Conservation (phyloP, 2,329 filamentous ascomycete species). For the Xylaria sp. region DNA sequence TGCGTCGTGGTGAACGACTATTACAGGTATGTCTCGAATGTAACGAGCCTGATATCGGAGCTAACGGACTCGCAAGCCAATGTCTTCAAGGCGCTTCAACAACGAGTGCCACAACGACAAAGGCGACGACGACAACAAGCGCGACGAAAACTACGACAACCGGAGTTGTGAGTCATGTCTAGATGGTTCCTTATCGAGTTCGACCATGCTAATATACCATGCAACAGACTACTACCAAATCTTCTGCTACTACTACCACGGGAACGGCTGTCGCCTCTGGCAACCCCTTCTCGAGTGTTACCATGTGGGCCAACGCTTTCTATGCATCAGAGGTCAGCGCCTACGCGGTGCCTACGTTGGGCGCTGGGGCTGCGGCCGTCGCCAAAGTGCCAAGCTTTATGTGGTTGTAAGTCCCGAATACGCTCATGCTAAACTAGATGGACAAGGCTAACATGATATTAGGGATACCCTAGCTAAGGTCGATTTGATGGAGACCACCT, state of each 20-base stretch:
- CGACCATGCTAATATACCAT: constrained; percentile 8
- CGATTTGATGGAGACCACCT: constrained; percentile 56
- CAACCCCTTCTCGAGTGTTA: constrained; percentile 64
- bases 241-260: constrained; percentile 45
- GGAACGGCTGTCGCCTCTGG: constrained; percentile 59
- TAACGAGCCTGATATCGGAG: not conserved
- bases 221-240: constrained; percentile 36
- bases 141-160: constrained; percentile 48
- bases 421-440: not conserved
- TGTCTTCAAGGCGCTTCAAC: constrained; percentile 38
- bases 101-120: constrained; percentile 24
- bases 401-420: constrained; percentile 56
- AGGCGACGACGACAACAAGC: constrained; percentile 38
- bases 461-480: constrained; percentile 63
- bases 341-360: constrained; percentile 70
- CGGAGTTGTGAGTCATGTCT: constrained; percentile 35
- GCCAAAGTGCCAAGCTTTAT: constrained; percentile 64
- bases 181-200: not conserved
- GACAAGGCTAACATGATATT: constrained; percentile 12
- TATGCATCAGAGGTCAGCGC: constrained; percentile 65
- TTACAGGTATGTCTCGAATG: constrained; percentile 37
- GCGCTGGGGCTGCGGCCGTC: constrained; percentile 62
- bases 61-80: constrained; percentile 30
- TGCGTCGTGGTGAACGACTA: constrained; percentile 47
- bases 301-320: constrained; percentile 64